A percentile compares a stretch with the other conserved stretches of the same genome.
Evolutionary conservation across 2,329 filamentous ascomycete species (phyloP).

Genomic region (Dactylellina sp.): DNA sequence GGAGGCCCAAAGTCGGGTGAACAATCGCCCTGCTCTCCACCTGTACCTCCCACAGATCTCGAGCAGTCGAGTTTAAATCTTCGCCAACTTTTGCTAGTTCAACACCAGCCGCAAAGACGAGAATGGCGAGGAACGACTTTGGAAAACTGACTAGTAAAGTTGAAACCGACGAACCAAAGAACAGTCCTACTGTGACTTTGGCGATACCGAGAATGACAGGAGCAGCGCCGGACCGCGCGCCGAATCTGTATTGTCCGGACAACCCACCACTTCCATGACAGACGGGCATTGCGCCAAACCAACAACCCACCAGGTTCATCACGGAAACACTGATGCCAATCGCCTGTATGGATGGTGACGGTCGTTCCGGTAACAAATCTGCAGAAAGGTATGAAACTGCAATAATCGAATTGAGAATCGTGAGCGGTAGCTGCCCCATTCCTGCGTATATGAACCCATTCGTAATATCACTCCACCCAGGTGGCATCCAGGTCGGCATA

Average conservation of each 20-base stretch:
- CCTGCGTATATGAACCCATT: constrained; percentile 66
- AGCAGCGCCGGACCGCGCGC: constrained; percentile 85
- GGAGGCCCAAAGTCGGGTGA: constrained; percentile 58
- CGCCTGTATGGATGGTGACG: constrained; percentile 77
- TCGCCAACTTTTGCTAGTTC: constrained; percentile 88
- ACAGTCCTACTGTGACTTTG: constrained; percentile 80
- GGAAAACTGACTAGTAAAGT: constrained; percentile 79
- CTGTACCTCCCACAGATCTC: constrained; percentile 67
- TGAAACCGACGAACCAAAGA: constrained; percentile 80
- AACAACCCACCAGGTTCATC: constrained; percentile 87
- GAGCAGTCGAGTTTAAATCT: constrained; percentile 78
- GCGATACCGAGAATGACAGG: constrained; percentile 81
- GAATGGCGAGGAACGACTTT: constrained; percentile 80
- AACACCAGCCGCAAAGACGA: constrained; percentile 89
- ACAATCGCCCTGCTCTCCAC: constrained; percentile 63
- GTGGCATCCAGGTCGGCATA: constrained; percentile 51
- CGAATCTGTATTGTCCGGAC: constrained; percentile 90
- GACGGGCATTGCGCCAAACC: constrained; percentile 94
- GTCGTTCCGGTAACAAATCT: constrained; percentile 78
- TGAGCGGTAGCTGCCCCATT: constrained; percentile 89
- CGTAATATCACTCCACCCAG: constrained; percentile 53
- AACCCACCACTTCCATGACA: constrained; percentile 93
- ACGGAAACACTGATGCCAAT: constrained; percentile 82
- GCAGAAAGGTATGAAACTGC: constrained; percentile 83
- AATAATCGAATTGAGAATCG: constrained; percentile 90